phyloP scores from a whole-genome alignment of 495 filamentous ascomycete genomes.

The Trichoderma virens region DNA sequence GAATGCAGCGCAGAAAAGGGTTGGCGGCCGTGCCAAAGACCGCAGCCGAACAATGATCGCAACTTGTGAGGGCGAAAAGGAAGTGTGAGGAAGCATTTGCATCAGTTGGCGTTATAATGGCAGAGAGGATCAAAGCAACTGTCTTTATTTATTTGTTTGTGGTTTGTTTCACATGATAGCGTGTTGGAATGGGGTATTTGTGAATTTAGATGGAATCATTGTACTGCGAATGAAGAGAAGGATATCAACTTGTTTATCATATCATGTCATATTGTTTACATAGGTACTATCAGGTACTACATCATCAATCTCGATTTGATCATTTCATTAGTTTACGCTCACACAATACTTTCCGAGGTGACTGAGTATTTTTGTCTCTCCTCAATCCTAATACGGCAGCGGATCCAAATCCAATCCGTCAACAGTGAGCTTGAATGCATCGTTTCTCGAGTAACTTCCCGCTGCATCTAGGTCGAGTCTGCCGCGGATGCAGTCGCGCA shows the following conservation, averaged over 20 bases:
- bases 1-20: constrained; percentile 31
- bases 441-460: constrained; percentile 71
- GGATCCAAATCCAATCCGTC: constrained; percentile 66
- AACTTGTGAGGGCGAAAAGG: not conserved
- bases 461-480: constrained; percentile 62
- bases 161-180: not conserved
- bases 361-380: not conserved
- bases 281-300: too few relatives aligned
- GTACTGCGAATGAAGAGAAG: too few relatives aligned
- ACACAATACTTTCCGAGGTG: too few relatives aligned
- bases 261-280: too few relatives aligned
- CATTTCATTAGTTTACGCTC: too few relatives aligned
- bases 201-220: not conserved
- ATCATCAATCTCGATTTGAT: too few relatives aligned
- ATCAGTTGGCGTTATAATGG: constrained; percentile 5
- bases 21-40: constrained; percentile 8
- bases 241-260: too few relatives aligned
- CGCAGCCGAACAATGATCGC: constrained; percentile 3
- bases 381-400: constrained; percentile 47
- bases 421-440: constrained; percentile 72
- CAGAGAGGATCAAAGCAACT: not conserved
- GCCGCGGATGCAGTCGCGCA: constrained; percentile 45
- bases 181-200: not conserved
- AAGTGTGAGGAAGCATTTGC: not conserved
- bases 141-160: not conserved